phyloP scores from a whole-genome alignment of 495 filamentous ascomycete species.

The Neurospora sp. region DNA sequence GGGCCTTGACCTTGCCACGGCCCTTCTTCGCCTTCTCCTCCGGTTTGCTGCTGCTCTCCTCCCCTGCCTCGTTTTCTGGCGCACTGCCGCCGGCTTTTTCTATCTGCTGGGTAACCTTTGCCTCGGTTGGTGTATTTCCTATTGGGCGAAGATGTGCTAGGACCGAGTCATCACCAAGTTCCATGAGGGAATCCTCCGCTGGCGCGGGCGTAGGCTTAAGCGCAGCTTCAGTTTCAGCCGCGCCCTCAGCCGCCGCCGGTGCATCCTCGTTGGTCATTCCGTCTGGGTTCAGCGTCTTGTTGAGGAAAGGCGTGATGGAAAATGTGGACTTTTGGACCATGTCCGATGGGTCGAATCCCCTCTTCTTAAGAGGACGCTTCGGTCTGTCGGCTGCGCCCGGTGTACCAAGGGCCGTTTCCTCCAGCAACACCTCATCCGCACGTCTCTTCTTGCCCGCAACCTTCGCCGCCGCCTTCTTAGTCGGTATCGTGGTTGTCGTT shows the following conservation, averaged over 20 bases:
- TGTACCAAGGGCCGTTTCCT: slow-evolving; percentile 27
- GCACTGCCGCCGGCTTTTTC: background rate
- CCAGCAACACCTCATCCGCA: slow-evolving; percentile 22
- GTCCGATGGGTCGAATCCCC: slow-evolving; percentile 41
- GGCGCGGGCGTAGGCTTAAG: slow-evolving; percentile 8
- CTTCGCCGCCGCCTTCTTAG: slow-evolving; percentile 29
- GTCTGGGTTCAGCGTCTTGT: slow-evolving; percentile 52
- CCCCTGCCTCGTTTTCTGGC: background rate
- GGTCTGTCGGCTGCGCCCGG: slow-evolving; percentile 26
- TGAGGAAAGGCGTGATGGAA: slow-evolving; percentile 86
- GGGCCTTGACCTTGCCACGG: background rate
- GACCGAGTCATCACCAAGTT: slow-evolving; percentile 9
- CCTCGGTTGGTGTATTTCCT: slow-evolving; percentile 23
- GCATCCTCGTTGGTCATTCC: slow-evolving; percentile 1
- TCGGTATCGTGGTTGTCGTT: slow-evolving; percentile 17
- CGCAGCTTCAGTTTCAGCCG: background rate
- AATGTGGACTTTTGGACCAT: slow-evolving; percentile 81
- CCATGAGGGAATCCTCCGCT: slow-evolving; percentile 2
- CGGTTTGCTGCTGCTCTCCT: background rate
- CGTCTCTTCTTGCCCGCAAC: slow-evolving; percentile 28
- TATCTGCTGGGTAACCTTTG: slow-evolving; percentile 37
- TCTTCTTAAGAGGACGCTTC: slow-evolving; percentile 38
- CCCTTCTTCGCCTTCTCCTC: slow-evolving; percentile 22
- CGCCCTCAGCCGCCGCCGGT: background rate
- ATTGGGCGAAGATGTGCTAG: slow-evolving; percentile 6